Percentiles rank a stretch among this genome's conserved stretches.
phyloP scores from a whole-genome alignment of 1,139 yeast genomes.

The Magnusiomyces fungicola region DNA sequence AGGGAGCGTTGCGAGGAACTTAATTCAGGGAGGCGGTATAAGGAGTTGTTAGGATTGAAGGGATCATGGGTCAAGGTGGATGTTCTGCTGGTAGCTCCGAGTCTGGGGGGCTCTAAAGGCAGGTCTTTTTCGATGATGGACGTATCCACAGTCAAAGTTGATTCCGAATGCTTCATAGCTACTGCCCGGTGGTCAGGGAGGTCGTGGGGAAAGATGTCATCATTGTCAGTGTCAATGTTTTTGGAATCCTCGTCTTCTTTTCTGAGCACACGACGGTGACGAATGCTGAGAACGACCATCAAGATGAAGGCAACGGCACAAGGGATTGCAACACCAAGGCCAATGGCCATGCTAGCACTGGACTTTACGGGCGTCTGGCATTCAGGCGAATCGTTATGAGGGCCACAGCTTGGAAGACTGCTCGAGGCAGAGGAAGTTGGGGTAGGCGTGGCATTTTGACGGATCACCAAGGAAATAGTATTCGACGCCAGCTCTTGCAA shows the following conservation, averaged over 20 bases:
- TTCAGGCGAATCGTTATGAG: conserved; percentile 18
- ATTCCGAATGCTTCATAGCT: not conserved
- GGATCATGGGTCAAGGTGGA: conserved; percentile 9
- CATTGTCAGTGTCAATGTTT: conserved; percentile 30
- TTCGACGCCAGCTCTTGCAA: too few species aligned
- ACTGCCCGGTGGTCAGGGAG: not conserved
- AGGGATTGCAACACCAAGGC: conserved; percentile 36
- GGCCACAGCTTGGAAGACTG: conserved; percentile 17
- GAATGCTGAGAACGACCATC: conserved; percentile 29
- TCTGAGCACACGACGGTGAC: conserved; percentile 29
- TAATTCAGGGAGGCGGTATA: conserved; percentile 7
- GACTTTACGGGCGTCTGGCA: conserved; percentile 28
- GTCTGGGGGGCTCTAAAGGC: conserved; percentile 7
- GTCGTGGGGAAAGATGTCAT: conserved; percentile 8
- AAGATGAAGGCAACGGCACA: conserved; percentile 28
- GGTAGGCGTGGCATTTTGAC: not conserved
- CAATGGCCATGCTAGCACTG: conserved; percentile 32
- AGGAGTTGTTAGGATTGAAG: conserved; percentile 4
- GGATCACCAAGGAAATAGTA: too few species aligned
- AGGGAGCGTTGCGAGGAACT: conserved; percentile 11
- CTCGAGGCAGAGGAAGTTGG: not conserved
- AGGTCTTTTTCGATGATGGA: not conserved
- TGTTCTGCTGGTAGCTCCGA: not conserved
- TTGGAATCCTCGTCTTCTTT: conserved; percentile 32
- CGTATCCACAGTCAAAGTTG: not conserved